Evolutionary conservation across 441 rosid species (phyloP), one percentile per base, ranked within the genome.

Genomic region (Eutrema salsugineum): DNA sequence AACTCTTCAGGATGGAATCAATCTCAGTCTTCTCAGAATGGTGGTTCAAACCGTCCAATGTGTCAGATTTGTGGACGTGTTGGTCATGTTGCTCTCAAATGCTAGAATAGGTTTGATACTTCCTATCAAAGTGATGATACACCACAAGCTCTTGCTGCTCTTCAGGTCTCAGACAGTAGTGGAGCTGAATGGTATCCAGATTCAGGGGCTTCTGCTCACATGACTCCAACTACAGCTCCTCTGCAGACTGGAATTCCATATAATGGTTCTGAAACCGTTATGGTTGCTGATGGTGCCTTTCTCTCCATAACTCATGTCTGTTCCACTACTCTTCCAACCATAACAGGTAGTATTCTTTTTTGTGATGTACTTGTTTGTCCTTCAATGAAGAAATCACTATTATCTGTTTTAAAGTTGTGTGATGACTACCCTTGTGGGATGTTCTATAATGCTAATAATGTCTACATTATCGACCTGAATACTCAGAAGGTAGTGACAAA

Each of bases 161-260:
- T 16, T 0, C 40, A n/a, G 0, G 11, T 30, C 0, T 12, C 40
- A 0, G 22, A 32, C 6, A 14, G 0, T n/a, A n/a, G n/a, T n/a
- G n/a, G n/a, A n/a, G n/a, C n/a, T n/a, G 61, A 55, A 3, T 55
- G 40, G 61, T 11, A 1, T 3, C 17, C 40, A 0, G 20, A 55
- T 2, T 28, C 11, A 0, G 40, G 61, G 0, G 38, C 38, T 1
- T 19, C 55, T 3, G 30, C 40, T 0, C 40, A 55, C 8, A n/a
- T 32, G 0, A 55, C 22, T 0, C 8, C 19, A 0, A 22, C 2
- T 0, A 11, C 30, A 6, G 1, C 11, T 0, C 11, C 7, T 0
- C 1, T 61, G 1, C 5, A 9, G 0, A 24, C 14, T 0, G 8
- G 1, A 0, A 3, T 11, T 1, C 15, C 68, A 0, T 63, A 63